Base-by-base conservation (phyloP, 768 basidiomycete genomes). In the Rhizopogon salebrosus region DNA sequence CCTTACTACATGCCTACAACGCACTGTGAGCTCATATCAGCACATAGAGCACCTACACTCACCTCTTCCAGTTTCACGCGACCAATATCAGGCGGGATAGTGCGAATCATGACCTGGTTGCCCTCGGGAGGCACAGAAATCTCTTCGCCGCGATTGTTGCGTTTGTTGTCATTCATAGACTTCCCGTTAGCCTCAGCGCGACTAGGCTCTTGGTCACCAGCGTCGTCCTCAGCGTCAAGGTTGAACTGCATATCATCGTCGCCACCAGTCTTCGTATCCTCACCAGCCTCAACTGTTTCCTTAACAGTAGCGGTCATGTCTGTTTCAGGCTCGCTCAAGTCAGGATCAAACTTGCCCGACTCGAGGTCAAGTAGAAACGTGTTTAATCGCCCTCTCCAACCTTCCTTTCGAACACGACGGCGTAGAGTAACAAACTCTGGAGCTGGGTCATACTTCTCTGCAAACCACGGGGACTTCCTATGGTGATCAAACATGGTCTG, bases 401-500 rank as follows among this genome's bases (percentile, higher is more conserved):
- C 95, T 58, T 89, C 83, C 70, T 84, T 87, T 66, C 89, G 82
- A 57, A 93, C 82, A 60, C 92, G 80, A 57, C 76, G 76, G 61
- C 95, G 87, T 66, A 94, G 73, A 51, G 78, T 76, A 51, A 80
- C 78, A 64, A 80, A 82, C 61, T 91, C 87, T 48, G 81, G 75
- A 38, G 83, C 70, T 52, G 87, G 87, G 56, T 93, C 91, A 74
- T 98, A 98, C 69, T 92, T 91, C 77, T 98, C 95, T 52, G 84
- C 82, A 75, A 97, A 98, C 95, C 95, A 98, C 13, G 92, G 87
- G n/a, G 91, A 92, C 64, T 88, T 87, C 72, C 85, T 83, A 75
- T 98, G 95, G 71, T 92, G 89, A 31, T 97, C 89, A 79, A 92
- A 97, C 80, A 98, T 88, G 53, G 89, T 88, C 76, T 92, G 91